These are phyloP conservation scores for Fennellomyces sp. DNA, from an alignment of 371 early-diverging fungal genomes.

Conservation along the genomic window DNA sequence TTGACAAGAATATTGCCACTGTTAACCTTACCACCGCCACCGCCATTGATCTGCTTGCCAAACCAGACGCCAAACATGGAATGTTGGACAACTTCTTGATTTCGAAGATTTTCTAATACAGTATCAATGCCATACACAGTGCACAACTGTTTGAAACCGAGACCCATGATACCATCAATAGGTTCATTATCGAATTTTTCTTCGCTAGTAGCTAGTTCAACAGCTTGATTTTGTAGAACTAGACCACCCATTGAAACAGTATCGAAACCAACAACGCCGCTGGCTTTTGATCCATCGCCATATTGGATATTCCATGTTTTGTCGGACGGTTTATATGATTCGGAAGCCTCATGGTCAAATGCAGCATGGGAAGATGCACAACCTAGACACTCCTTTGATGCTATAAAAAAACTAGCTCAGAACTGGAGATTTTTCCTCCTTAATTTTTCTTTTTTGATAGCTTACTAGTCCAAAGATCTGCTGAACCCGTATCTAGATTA, in stretches of 20 bases:
- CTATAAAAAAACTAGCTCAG: background rate
- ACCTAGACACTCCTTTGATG: conserved; percentile 13
- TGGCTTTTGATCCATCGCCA: conserved; percentile 45
- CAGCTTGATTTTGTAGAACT: conserved; percentile 31
- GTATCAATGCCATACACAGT: conserved; percentile 38
- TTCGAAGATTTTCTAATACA: conserved; percentile 26
- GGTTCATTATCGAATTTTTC: conserved; percentile 30
- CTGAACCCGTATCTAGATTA: conserved; percentile 88
- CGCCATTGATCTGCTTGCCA: conserved; percentile 21
- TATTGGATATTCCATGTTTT: conserved; percentile 43
- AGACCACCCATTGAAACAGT: conserved; percentile 46
- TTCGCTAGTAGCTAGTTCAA: conserved; percentile 41
- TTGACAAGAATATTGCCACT: too few relatives aligned
- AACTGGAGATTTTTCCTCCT: background rate
- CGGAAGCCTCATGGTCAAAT: conserved; percentile 37
- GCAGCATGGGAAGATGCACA: conserved; percentile 25
- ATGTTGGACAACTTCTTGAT: conserved; percentile 16
- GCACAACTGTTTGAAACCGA: conserved; percentile 38
- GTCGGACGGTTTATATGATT: conserved; percentile 38
- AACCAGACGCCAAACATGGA: conserved; percentile 35
- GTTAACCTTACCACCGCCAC: conserved; percentile 36
- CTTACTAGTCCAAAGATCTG: conserved; percentile 36
- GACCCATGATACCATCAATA: conserved; percentile 46
- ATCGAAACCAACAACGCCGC: conserved; percentile 42
- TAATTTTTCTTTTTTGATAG: background rate